These are phyloP conservation scores for Xeromyces bisporus DNA, from an alignment of 495 filamentous ascomycete species.

Conservation along the genomic window DNA sequence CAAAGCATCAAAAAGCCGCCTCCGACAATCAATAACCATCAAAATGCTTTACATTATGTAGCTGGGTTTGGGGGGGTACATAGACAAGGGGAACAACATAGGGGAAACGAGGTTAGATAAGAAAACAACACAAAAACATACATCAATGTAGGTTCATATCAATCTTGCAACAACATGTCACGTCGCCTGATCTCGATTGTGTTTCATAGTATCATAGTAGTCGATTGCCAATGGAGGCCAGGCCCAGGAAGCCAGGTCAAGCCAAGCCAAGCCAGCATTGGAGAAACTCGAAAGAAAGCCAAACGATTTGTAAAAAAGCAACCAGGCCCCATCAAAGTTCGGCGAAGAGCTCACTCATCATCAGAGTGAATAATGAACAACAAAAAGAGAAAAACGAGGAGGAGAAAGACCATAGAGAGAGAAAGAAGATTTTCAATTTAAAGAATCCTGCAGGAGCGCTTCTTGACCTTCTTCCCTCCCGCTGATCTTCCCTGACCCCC, in stretches of 20 bases:
- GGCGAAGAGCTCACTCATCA: no score
- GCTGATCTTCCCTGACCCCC: background rate
- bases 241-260: no score
- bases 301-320: no score
- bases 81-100: conserved; percentile 5
- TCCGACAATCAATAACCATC: no score
- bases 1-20: conserved; percentile 10
- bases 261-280: no score
- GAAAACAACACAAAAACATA: conserved; percentile 8
- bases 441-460: conserved; percentile 53
- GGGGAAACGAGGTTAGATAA: conserved; percentile 1
- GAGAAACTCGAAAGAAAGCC: no score
- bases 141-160: conserved; percentile 11
- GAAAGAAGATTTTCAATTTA: conserved; percentile 23
- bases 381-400: conserved; percentile 7
- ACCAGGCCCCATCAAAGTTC: no score
- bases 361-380: no score
- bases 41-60: background rate
- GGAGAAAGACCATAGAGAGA: no score
- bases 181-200: no score
- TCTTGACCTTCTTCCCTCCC: conserved; percentile 38
- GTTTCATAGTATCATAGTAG: no score
- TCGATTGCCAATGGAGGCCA: no score
- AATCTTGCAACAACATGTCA: conserved; percentile 14
- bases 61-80: background rate